phyloP scores from a whole-genome alignment of 768 basidiomycete species.

The Tephrocybe sp. region DNA sequence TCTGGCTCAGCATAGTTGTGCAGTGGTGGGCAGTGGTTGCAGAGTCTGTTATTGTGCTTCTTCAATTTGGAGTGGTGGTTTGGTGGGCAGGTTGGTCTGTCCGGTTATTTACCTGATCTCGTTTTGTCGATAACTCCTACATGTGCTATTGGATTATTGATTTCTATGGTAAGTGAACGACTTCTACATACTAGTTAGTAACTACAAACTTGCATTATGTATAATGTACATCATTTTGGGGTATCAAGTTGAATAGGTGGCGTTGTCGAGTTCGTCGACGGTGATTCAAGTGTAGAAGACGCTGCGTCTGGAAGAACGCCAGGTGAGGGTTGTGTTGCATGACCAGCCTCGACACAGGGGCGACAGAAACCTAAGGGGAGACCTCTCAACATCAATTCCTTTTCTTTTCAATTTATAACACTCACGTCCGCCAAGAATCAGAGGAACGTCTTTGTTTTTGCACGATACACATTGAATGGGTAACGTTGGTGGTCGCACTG shows the following conservation, averaged over 20 bases:
- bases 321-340: constrained; percentile 20
- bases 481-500: constrained; percentile 11
- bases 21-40: constrained; percentile 66
- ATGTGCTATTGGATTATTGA: constrained; percentile 1
- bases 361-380: constrained; percentile 58
- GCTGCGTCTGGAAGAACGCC: constrained; percentile 1
- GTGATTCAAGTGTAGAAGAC: not conserved
- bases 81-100: constrained; percentile 82
- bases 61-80: constrained; percentile 53
- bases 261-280: not conserved
- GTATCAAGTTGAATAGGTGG: constrained; percentile 2
- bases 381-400: not conserved
- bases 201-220: not conserved
- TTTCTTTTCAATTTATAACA: constrained; percentile 10
- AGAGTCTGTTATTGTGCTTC: constrained; percentile 54
- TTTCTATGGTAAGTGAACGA: constrained; percentile 5
- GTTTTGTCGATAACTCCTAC: constrained; percentile 4
- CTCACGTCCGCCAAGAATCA: constrained; percentile 77
- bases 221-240: constrained; percentile 1
- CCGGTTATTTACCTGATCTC: constrained; percentile 38
- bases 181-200: not conserved
- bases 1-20: constrained; percentile 59
- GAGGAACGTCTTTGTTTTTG: constrained; percentile 65
- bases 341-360: constrained; percentile 59
- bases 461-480: constrained; percentile 56